Base-by-base conservation (phyloP, 805 yeast genomes). In the Myxozyma sirexii region DNA sequence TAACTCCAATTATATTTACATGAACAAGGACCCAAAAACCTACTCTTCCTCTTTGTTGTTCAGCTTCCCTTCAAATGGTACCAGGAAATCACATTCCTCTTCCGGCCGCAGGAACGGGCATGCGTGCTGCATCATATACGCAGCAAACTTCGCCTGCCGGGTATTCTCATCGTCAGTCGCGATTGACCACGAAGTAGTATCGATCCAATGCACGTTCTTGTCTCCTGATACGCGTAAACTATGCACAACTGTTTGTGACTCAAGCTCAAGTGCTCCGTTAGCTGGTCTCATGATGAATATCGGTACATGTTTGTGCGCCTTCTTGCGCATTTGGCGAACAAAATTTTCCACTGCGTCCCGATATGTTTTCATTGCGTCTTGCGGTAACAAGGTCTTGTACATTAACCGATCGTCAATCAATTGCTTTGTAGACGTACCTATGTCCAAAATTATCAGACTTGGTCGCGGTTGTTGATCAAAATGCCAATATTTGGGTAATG, bases 361-460 rank as follows among this genome's bases (percentile, higher is more conserved):
- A 39, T 60, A 62, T n/a, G 64, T 45, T 29, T 60, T 62, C 21
- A 56, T 39, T 12, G 66, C 62, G 37, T 62, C 66, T 42, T 62
- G 66, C 10, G 66, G 66, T 15, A 62, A 49, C 37, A 62, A 35
- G 3, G 42, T 45, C 19, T 37, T 31, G 52, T 62, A 62, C 38
- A 62, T 19, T 26, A 49, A 33, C 13, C 44, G 24, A 19, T 35
- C 29, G 31, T 62, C 66, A 21, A 62, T 56, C 5, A 52, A 35
- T 7, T 26, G 23, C 37, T 60, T 62, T 6, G 66, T 59, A 23
- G 65, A 61, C 13, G 46, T 21, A 15, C 66, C 66, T 23, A 62
- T 44, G 24, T 60, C 62, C 12, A 62, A 19, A 26, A 60, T 26
- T 4, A 62, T 23, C 46, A 62, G 29, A 21, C 46, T 44, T 26